A percentile compares a stretch with the other conserved stretches of the same genome.
Evolutionary conservation across 805 yeast genomes (phyloP).

Genomic region (Candida endomychidarum): DNA sequence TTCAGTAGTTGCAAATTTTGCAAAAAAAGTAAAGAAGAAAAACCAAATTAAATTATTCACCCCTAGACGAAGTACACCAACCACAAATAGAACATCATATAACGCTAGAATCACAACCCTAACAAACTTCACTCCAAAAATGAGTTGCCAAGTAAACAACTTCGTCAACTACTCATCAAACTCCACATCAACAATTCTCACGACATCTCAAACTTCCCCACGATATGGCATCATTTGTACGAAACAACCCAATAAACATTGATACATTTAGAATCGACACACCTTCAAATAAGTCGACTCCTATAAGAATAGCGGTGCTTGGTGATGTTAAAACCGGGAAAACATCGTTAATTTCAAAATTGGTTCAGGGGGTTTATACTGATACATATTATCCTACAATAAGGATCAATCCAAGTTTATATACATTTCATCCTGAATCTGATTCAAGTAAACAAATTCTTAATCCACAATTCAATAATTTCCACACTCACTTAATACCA

Average conservation of each 20-base stretch:
- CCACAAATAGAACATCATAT: too few relatives aligned
- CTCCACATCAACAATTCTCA: not conserved
- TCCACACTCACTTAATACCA: not conserved
- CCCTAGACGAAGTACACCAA: too few relatives aligned
- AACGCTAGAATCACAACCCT: too few relatives aligned
- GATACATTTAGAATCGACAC: conserved; percentile 9
- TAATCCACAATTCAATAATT: conserved; percentile 4
- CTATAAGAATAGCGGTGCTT: conserved; percentile 57
- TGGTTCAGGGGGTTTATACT: conserved; percentile 49
- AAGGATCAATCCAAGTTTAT: conserved; percentile 56
- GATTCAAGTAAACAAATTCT: conserved; percentile 14
- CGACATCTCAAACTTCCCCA: not conserved
- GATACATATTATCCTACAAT: conserved; percentile 78
- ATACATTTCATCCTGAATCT: conserved; percentile 49
- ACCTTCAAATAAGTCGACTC: conserved; percentile 30
- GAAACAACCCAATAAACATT: conserved; percentile 12
- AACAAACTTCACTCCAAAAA: too few relatives aligned
- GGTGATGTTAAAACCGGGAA: conserved; percentile 65
- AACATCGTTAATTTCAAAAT: conserved; percentile 52
- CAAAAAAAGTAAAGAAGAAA: too few relatives aligned
- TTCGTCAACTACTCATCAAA: not conserved
- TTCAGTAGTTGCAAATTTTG: too few relatives aligned
- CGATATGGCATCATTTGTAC: conserved; percentile 16
- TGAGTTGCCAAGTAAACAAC: too few relatives aligned
- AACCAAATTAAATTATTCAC: too few relatives aligned